Evolutionary conservation across 495 filamentous ascomycete species (phyloP), one percentile per base, ranked within the genome.

Genomic region (Hypoxylon rickii): DNA sequence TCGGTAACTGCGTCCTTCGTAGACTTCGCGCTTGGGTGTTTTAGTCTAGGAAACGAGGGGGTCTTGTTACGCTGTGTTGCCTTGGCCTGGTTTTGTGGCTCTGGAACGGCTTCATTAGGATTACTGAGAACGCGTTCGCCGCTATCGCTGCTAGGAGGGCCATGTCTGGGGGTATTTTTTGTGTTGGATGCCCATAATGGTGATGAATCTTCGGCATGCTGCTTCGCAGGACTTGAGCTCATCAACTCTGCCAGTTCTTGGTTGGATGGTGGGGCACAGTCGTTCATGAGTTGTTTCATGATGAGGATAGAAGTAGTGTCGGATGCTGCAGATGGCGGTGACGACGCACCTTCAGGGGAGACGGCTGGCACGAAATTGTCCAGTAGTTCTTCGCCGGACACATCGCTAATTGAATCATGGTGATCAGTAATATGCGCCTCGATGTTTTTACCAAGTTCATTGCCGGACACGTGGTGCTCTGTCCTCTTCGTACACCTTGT

Each of bases 281-380:
- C 46, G 10, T 31, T 22, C 7, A 55, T 43, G 12, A 55, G 16
- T 29, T 61, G 58, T 16, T 26, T 31, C 26, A 34, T 32, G 24
- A 61, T 61, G 7, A 61, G 51, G 1, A 41, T 51, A 39, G 58
- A 56, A 13, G 58, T 47, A 13, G 58, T 42, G 17, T 61, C 46
- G 7, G 58, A 61, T 18, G 24, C 36, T 26, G 46, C 24, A 29
- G 51, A 56, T n/a, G 18, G 37, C 16, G 46, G 46, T 0, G 44
- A 42, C 10, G 26, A 24, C 2, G 21, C 19, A 34, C 11, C 10
- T 12, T 45, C 16, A 5, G 34, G 18, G 13, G 22, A 1, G 7
- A 21, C 36, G 10, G 54, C 33, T 7, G 40, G 44, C 17, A 39
- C 11, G 1, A 34, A 34, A 8, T 36, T 15, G 8, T 44, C 2